These are phyloP conservation scores for Clitopilus passeckerianus DNA, from an alignment of 768 basidiomycete species.

Conservation along the genomic window DNA sequence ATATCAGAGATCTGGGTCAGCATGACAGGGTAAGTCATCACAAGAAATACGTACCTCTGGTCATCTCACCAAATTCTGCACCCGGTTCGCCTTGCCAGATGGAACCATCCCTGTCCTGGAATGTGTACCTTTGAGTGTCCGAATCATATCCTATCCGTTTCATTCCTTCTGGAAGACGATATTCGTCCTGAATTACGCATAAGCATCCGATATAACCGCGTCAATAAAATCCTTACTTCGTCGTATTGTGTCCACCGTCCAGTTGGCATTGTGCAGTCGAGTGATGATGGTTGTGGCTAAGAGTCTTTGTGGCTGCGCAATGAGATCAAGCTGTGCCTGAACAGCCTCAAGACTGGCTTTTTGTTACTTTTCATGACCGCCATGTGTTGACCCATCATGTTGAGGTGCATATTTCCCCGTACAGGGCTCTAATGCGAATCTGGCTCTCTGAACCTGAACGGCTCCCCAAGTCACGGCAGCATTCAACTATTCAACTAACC, in stretches of 20 bases:
- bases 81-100: constrained; percentile 58
- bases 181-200: constrained; percentile 33
- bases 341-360: background rate
- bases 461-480: no score
- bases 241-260: constrained; percentile 44
- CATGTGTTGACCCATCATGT: background rate
- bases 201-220: constrained; percentile 6
- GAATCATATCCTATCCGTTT: constrained; percentile 74
- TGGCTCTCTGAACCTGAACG: no score
- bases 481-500: background rate
- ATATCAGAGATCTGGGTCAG: background rate
- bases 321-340: background rate
- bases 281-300: background rate
- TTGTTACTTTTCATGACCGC: background rate
- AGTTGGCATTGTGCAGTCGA: constrained; percentile 10
- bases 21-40: background rate
- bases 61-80: constrained; percentile 56
- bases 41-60: constrained; percentile 26
- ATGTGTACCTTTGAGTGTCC: constrained; percentile 64
- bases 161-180: constrained; percentile 52
- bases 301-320: background rate
- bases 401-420: background rate
- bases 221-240: constrained; percentile 25
- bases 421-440: no score
- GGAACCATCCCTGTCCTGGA: constrained; percentile 49